These are phyloP conservation scores for Ochetophila trinervis DNA, from an alignment of 306 rosid species.

Conservation along the genomic window DNA sequence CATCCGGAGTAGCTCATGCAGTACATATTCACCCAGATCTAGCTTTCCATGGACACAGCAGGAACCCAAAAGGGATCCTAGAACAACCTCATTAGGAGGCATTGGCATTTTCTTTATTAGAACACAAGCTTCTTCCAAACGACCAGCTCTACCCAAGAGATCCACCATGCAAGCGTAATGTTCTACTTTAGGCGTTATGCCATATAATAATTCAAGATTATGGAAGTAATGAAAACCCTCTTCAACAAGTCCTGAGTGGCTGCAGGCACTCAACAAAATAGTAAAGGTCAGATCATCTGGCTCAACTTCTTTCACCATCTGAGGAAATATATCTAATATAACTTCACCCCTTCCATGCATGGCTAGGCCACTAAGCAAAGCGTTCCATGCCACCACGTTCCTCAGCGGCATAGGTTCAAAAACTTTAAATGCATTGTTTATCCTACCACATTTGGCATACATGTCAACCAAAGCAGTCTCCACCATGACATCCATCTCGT, in stretches of 20 bases:
- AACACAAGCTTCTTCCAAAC: slow-evolving; percentile 49
- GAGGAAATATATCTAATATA: slow-evolving; percentile 44
- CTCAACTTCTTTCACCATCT: slow-evolving; percentile 50
- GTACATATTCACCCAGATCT: slow-evolving; percentile 52
- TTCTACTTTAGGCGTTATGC: slow-evolving; percentile 46
- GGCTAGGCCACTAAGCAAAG: slow-evolving; percentile 68
- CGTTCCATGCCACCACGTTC: slow-evolving; percentile 78
- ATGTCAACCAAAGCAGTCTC: slow-evolving; percentile 66
- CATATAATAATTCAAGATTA: slow-evolving; percentile 43
- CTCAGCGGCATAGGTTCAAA: slow-evolving; percentile 41
- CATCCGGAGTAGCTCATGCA: slow-evolving; percentile 47
- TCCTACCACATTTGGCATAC: slow-evolving; percentile 75
- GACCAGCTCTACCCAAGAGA: slow-evolving; percentile 69
- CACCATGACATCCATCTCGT: slow-evolving; percentile 47
- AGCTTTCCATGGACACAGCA: slow-evolving; percentile 53
- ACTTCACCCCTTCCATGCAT: slow-evolving; percentile 61
- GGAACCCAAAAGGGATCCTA: slow-evolving; percentile 68
- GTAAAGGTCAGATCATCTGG: slow-evolving; percentile 68
- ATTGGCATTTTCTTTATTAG: slow-evolving; percentile 54
- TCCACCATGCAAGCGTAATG: slow-evolving; percentile 76
- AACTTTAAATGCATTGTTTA: slow-evolving; percentile 38
- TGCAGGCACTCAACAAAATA: slow-evolving; percentile 71
- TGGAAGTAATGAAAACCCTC: slow-evolving; percentile 51
- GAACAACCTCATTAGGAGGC: slow-evolving; percentile 65
- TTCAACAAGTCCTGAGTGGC: slow-evolving; percentile 65